Base-by-base conservation (phyloP, 2,329 filamentous ascomycete genomes). In the Alternaria postmessia region DNA sequence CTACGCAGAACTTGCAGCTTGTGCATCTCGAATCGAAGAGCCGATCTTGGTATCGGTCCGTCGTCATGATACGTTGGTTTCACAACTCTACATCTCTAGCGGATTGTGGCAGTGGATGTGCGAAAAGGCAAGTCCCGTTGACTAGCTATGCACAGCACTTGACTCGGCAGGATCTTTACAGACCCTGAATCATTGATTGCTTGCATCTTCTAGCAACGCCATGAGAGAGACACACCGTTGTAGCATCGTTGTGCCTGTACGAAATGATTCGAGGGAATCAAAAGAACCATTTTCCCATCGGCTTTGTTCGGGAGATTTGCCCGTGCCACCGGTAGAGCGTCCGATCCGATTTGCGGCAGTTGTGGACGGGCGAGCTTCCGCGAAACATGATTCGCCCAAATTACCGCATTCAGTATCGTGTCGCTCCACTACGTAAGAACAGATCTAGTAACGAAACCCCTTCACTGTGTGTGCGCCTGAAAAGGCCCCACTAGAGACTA, bases 321-420 rank as follows among this genome's bases (percentile, higher is more conserved):
- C 49, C 49, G 49, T 32, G 49, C 55, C 42, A 58, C 49, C 34
- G 49, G 55, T 58, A 41, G 18, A 51, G 24, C 18, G 20, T 56
- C 46, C 52, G 57, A 56, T 51, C 44, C 39, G 44, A 41, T 39
- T 16, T 22, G 28, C 57, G 57, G 52, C 39, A 56, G 36, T 44
- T 59, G 43, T 30, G 30, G 16, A 9, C 38, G 44, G 43, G 20
- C 20, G n/a, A 12, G 44, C 32, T 44, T 18, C 57, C 57, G 46
- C 20, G 44, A 34, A 8, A 46, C 32, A 51, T 49, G 36, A 56
- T 39, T 56, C 57, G 57, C 57, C 20, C 52, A n/a, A 26, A 59
- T 56, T 59, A 26, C 52, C 32, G 24, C 47, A 44, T 56, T 34
- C 36, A 28, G 57, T 28, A 44, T 42, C 43, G 42, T 16, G 42